Base-by-base conservation (phyloP, 768 basidiomycete genomes). In the Calocybe cyanea region DNA sequence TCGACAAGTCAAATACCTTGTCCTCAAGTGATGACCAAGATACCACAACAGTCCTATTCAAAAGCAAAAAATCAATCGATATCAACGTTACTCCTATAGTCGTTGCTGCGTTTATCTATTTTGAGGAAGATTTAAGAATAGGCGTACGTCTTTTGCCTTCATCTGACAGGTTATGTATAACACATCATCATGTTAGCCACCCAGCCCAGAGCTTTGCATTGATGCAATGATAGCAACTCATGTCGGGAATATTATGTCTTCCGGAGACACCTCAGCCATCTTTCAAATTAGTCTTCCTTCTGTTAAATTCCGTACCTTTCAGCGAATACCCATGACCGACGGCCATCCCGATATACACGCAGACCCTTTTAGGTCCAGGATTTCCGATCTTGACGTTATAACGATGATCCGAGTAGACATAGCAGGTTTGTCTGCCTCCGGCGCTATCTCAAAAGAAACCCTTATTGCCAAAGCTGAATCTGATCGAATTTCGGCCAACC, bases 71-170 rank as follows among this genome's bases (percentile, higher is more conserved):
- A 21, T 63, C 65, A 15, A 38, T 79, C 11, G 62, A 66, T 30
- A 38, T 81, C 14, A 63, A 65, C 34, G 45, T 83, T n/a, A 84
- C 80, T 4, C 85, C 86, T 2, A 64, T 87, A 15, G 38, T 80
- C 14, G 48, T 79, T 30, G 64, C 70, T 14, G 72, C 70, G 36
- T 58, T 67, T n/a, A 56, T 59, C 24, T 58, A 59, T 43, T 55
- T 87, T 14, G 69, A 76, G 54, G 62, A 74, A 34, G 82, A 81
- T 37, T 49, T 77, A 31, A 63, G 65, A 44, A 60, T 55, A 20
- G 65, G 64, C 56, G 83, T 85, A 58, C 57, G 73, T 52, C 37
- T 20, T 23, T 31, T 46, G 38, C 2, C 17, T 17, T 34, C 15
- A 19, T 24, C 42, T 41, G 9, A 42, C 34, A 37, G 34, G 21